Percentiles rank a stretch among this genome's conserved stretches.
phyloP scores from a whole-genome alignment of 805 yeast species.

The Kazachstania martiniae region DNA sequence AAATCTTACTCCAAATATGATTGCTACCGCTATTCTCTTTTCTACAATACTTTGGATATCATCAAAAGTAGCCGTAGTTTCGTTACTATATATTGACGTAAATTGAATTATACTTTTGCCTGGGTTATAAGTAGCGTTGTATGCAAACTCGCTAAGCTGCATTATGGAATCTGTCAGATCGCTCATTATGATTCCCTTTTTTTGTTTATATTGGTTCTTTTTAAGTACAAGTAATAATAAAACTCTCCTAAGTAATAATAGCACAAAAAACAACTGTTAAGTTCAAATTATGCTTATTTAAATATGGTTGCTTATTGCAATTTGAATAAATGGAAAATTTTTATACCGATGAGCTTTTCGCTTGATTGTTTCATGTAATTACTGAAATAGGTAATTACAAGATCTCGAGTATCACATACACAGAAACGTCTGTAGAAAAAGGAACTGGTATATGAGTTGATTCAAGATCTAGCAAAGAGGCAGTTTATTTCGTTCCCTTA shows the following conservation, averaged over 20 bases:
- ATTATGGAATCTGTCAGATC: background rate
- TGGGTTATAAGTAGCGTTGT: constrained; percentile 20
- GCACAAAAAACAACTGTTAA: background rate
- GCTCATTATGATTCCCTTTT: background rate
- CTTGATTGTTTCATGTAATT: constrained; percentile 14
- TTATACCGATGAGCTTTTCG: too few species aligned
- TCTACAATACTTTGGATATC: constrained; percentile 33
- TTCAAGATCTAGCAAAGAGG: too few species aligned
- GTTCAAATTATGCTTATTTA: too few species aligned
- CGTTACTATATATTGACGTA: constrained; percentile 34
- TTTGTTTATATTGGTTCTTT: background rate
- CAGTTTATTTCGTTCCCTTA: too few species aligned
- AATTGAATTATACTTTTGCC: constrained; percentile 26
- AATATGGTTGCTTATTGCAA: background rate
- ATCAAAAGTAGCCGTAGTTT: constrained; percentile 28
- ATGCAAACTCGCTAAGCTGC: constrained; percentile 10
- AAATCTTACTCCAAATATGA: constrained; percentile 46
- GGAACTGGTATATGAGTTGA: too few species aligned
- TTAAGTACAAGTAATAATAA: background rate
- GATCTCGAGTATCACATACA: too few species aligned
- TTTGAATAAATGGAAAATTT: background rate
- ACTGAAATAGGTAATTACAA: constrained; percentile 16
- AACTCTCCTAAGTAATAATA: background rate
- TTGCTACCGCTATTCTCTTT: constrained; percentile 29
- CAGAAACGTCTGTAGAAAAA: too few species aligned